Evolutionary conservation across 345 rosid species (phyloP).

Genomic region (Eucalyptus pumila): DNA sequence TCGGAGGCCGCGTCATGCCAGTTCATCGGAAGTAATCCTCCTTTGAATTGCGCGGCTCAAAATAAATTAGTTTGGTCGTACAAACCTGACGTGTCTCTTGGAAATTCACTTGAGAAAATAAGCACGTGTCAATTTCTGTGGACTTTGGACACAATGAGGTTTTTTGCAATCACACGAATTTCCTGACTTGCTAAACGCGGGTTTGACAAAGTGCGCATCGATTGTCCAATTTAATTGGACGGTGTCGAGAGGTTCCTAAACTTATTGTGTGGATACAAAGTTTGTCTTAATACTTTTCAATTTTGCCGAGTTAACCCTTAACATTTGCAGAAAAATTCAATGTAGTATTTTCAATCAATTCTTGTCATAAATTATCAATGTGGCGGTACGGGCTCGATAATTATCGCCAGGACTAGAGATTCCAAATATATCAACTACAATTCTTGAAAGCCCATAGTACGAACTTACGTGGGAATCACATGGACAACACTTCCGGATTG

Average conservation of each 20-base stretch:
- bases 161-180: not conserved
- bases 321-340: not conserved
- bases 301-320: no score
- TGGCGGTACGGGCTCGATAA: not conserved
- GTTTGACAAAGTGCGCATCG: not conserved
- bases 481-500: not conserved
- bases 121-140: not conserved
- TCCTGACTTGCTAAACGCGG: not conserved
- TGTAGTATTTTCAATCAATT: rapidly evolving
- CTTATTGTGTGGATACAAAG: not conserved
- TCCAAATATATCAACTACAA: not conserved
- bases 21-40: not conserved
- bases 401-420: not conserved
- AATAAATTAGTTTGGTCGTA: not conserved
- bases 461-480: not conserved
- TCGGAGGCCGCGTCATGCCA: not conserved
- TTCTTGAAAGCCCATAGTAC: not conserved
- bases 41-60: not conserved
- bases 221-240: not conserved
- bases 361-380: not conserved
- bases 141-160: not conserved
- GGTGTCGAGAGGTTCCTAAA: not conserved
- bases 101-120: not conserved
- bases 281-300: not conserved
- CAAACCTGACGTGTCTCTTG: no score